These are phyloP conservation scores for Nephelium lappaceum DNA, from an alignment of 345 rosid species.

Conservation along the genomic window DNA sequence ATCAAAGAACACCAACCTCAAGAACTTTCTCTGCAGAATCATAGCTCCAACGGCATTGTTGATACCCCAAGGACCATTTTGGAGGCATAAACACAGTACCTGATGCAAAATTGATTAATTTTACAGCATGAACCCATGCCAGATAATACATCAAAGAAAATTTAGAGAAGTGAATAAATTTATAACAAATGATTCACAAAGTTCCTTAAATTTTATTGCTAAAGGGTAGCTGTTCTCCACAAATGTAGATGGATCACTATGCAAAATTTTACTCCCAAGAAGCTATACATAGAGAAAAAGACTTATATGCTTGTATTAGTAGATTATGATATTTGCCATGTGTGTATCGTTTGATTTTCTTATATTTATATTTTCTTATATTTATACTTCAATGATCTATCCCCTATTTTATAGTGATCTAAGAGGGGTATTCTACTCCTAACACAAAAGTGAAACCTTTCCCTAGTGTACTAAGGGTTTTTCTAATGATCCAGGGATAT, in stretches of 20 bases:
- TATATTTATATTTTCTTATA: no score
- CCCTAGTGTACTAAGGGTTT: no score
- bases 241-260: not conserved
- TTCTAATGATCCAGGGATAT: no score
- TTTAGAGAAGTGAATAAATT: no score
- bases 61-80: constrained; percentile 95
- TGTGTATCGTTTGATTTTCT: no score
- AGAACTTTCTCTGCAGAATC: constrained; percentile 72
- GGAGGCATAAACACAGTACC: constrained; percentile 96
- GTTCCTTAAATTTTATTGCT: not conserved
- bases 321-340: not conserved
- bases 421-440: no score
- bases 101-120: constrained; percentile 34
- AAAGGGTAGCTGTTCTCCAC: not conserved
- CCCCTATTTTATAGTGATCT: no score
- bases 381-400: no score
- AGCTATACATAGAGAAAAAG: not conserved
- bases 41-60: constrained; percentile 96
- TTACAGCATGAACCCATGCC: not conserved
- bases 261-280: not conserved
- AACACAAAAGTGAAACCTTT: no score
- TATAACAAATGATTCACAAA: not conserved
- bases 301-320: not conserved
- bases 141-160: no score
- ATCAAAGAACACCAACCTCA: constrained; percentile 54